Evolutionary conservation across 2,329 filamentous ascomycete species (phyloP).

Genomic region (Ophiocordyceps camponoti-rufipedis): DNA sequence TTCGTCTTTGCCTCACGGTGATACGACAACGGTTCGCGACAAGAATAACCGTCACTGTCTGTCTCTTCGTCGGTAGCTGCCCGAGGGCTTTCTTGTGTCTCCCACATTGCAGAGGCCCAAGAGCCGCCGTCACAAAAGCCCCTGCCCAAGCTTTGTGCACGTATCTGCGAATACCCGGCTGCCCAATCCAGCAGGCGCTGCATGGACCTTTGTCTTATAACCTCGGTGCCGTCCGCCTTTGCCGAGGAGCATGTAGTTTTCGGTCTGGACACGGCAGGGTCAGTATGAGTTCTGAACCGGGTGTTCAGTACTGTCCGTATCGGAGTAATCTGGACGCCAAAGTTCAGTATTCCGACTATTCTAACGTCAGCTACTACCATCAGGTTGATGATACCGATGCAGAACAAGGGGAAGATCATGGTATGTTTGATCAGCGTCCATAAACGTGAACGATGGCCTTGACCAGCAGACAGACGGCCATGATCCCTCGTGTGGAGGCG

Average conservation of each 20-base stretch:
- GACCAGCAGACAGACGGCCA: neutral
- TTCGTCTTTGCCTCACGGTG: neutral
- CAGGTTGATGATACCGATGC: conserved; percentile 20
- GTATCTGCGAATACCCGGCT: conserved; percentile 15
- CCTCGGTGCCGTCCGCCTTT: conserved; percentile 11
- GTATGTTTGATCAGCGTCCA: conserved; percentile 1
- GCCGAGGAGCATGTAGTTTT: conserved; percentile 6
- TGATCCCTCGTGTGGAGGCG: neutral
- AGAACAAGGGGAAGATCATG: conserved; percentile 10
- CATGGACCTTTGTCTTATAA: conserved; percentile 16
- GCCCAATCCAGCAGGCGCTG: conserved; percentile 13
- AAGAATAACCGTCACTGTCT: neutral
- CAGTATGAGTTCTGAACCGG: conserved; percentile 24
- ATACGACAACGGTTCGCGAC: neutral
- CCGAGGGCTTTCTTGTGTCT: neutral
- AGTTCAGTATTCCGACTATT: conserved; percentile 17
- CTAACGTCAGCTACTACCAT: conserved; percentile 4
- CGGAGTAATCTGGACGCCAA: conserved; percentile 21
- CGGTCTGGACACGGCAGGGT: conserved; percentile 10
- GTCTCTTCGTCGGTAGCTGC: neutral
- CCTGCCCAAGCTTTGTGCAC: conserved; percentile 1
- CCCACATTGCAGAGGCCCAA: conserved; percentile 5
- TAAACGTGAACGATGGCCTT: neutral
- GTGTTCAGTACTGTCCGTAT: conserved; percentile 19
- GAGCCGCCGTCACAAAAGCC: conserved; percentile 1